A percentile compares a stretch with the other conserved stretches of the same genome.
These are phyloP conservation scores for Gnaphalium uliginosum DNA, from an alignment of 129 eudicot genomes.

Conservation along the genomic window DNA sequence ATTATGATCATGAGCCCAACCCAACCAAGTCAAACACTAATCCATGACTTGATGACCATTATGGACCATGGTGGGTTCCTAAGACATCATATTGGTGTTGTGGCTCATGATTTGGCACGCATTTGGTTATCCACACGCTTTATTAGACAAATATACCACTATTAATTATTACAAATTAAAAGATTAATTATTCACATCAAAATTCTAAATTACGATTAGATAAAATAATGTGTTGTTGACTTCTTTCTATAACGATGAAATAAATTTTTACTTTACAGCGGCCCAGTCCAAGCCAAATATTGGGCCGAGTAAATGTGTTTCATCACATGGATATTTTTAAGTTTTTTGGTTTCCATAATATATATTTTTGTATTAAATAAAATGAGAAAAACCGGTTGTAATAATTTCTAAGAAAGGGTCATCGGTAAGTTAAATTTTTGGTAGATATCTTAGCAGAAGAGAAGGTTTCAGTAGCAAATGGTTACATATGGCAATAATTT, in stretches of 20 bases:
- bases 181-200: not conserved
- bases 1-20: slow-evolving; percentile 39
- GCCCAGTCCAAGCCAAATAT: not conserved
- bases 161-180: not conserved
- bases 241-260: no score
- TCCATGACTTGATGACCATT: slow-evolving; percentile 41
- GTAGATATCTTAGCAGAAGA: not conserved
- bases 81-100: slow-evolving; percentile 30
- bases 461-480: not conserved
- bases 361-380: not conserved
- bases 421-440: not conserved
- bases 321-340: slow-evolving; percentile 18
- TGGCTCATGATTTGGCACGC: slow-evolving; percentile 43
- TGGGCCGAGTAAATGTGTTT: slow-evolving; percentile 26
- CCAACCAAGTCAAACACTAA: slow-evolving; percentile 43
- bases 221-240: not conserved
- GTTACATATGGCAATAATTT: not conserved
- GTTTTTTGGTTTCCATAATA: not conserved
- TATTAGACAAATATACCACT: not conserved
- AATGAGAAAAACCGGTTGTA: not conserved
- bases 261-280: not conserved
- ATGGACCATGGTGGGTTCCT: slow-evolving; percentile 46
- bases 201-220: not conserved
- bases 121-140: slow-evolving; percentile 29
- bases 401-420: not conserved